phyloP scores from a whole-genome alignment of 164 flowering plant species.

The Sextonia rubra region DNA sequence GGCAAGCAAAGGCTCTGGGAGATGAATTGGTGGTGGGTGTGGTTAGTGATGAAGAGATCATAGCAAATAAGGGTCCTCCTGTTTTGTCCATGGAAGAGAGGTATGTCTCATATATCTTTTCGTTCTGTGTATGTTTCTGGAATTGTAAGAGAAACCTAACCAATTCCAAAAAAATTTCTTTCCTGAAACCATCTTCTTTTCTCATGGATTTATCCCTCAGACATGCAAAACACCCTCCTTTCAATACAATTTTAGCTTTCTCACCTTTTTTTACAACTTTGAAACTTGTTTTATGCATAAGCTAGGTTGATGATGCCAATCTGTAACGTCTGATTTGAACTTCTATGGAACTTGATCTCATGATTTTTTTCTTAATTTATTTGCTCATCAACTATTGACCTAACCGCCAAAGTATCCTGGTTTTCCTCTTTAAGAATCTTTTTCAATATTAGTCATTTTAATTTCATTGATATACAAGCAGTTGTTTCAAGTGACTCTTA shows the following conservation, averaged over 20 bases:
- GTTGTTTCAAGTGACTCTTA: background rate
- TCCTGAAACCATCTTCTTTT: background rate
- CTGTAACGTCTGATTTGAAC: too few species aligned
- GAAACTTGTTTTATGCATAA: background rate
- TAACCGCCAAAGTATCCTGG: background rate
- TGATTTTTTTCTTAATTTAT: background rate
- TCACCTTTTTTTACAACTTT: background rate
- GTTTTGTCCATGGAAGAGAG: constrained; percentile 86
- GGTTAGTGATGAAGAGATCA: constrained; percentile 81
- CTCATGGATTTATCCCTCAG: background rate
- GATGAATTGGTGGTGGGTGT: constrained; percentile 87
- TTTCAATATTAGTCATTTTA: background rate
- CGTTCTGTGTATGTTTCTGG: background rate
- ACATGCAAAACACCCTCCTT: background rate
- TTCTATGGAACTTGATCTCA: background rate
- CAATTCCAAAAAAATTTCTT: background rate
- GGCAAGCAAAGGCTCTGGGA: constrained; percentile 86
- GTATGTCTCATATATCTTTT: constrained; percentile 23
- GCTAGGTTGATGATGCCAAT: background rate
- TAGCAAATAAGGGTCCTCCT: constrained; percentile 85
- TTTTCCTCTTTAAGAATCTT: background rate
- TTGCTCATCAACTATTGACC: background rate
- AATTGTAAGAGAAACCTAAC: too few species aligned
- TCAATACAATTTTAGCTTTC: background rate
- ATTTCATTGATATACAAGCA: background rate